Evolutionary conservation across 2,329 filamentous ascomycete species (phyloP), one percentile per base, ranked within the genome.

Genomic region (Aspergillus fijiensis): DNA sequence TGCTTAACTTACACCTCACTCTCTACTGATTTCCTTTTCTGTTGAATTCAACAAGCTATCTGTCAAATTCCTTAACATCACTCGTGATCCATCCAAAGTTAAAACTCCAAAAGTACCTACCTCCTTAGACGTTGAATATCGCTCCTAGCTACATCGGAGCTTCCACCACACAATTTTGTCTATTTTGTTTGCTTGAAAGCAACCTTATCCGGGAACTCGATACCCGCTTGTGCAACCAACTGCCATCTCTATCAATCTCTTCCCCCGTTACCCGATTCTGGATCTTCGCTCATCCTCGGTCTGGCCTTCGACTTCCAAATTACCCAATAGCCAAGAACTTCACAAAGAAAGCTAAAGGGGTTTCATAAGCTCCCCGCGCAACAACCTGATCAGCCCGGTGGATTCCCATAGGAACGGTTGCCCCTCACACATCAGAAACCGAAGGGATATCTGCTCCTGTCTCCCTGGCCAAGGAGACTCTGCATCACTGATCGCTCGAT

Each of bases 381-480:
- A 21, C 39, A 49, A 12, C 42, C 27, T 49, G 25, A 35, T 25
- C 42, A 45, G 39, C 42, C 53, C 29, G 29, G 45, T 49, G 21
- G 42, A 55, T 58, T 5, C 33, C 60, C 63, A 58, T 56, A 55
- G 51, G 53, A 59, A 62, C 63, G 62, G 62, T 64, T 65, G 60
- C 62, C 60, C 62, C 64, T 58, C 59, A 55, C 59, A 55, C 54
- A 45, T 45, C 21, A 33, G 54, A 42, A 29, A 57, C 52, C 42
- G 47, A 65, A 65, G 65, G 61, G 62, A 63, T 65, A 65, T 39
- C 29, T 31, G 25, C 63, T 61, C 55, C 56, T 64, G 59, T 51
- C 51, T 63, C 62, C 61, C 62, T 63, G 62, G 60, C 57, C 23
- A 57, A 65, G 52, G 54, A 55, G 55, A 49, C 11, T 55, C 23